Evolutionary conservation across 2,329 filamentous ascomycete species (phyloP).

Genomic region (Phyllosticta citrichinensis): DNA sequence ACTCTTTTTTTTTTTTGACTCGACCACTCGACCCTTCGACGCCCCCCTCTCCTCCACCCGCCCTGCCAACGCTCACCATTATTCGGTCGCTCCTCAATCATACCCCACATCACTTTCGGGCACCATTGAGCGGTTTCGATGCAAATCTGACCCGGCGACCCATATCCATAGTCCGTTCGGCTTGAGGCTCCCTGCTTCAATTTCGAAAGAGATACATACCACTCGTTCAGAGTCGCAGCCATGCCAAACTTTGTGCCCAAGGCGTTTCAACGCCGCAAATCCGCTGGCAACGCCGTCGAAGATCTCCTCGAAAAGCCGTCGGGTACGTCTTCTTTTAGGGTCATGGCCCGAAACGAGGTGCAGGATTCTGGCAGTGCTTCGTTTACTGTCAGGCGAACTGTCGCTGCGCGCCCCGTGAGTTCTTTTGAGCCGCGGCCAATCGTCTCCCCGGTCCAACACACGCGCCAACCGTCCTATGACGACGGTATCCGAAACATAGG

Average conservation of each 20-base stretch:
- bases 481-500: conserved; percentile 13
- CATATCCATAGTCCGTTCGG: neutral
- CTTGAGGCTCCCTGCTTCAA: neutral
- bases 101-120: neutral
- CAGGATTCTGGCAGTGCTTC: conserved; percentile 16
- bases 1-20: neutral
- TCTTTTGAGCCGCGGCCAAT: conserved; percentile 1
- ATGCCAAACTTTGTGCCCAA: conserved; percentile 13
- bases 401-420: conserved; percentile 7
- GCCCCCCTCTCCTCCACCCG: neutral
- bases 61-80: neutral
- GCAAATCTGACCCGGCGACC: neutral
- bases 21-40: neutral
- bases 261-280: conserved; percentile 27
- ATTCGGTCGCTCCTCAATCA: neutral
- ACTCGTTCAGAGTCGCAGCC: neutral
- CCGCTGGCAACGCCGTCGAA: conserved; percentile 26
- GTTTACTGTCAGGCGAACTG: conserved; percentile 3
- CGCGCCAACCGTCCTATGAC: conserved; percentile 8
- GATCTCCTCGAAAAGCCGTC: conserved; percentile 15
- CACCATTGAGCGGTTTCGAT: neutral
- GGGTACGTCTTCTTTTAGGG: conserved; percentile 21
- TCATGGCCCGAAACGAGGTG: conserved; percentile 25
- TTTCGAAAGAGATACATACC: neutral
- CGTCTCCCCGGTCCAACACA: neutral